Base-by-base conservation (phyloP, 1,139 yeast genomes). In the Pneumocystis carinii region DNA sequence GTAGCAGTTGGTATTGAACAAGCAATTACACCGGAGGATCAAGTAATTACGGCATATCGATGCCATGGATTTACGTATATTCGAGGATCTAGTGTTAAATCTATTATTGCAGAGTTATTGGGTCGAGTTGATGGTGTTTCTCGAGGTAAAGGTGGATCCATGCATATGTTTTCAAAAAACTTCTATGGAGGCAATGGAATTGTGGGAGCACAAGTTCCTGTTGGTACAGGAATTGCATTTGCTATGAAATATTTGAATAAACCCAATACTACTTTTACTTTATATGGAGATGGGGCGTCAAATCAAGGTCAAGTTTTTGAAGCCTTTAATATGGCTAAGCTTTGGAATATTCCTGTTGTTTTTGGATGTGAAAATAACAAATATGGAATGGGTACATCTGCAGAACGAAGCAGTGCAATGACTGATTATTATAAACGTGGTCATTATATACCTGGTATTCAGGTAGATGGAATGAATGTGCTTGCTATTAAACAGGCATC, bases 321-420 rank as follows among this genome's bases (percentile, higher is more conserved):
- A 79, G 77, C 97, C 62, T 92, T 81, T 82, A 92, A 92, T 83
- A 92, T 92, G 98, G 98, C 98, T 74, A 94, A 92, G 79, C 84
- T 92, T 75, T 92, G 97, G 97, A 85, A 90, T 78, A 83, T 92
- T 74, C 98, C 98, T 69, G 86, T 89, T 74, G 78, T 92, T 69
- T 92, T 89, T 75, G 90, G 94, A 69, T 92, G 98, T 81, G 98
- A 92, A 79, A 92, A 92, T 83, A 92, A 92, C 85, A 92, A 90
- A 80, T 92, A 92, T 76, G 98, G 98, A 82, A 92, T 92, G 98
- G 98, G 98, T 79, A 92, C 98, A 64, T 79, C 98, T 69, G 97
- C 97, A 65, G 78, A 95, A 63, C 86, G 98, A 79, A 89, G 97
- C 17, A 90, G 97, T 65, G 98, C 98, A 62, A 79, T 90, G 81